phyloP scores from a whole-genome alignment of 176 grass and related monocot genomes.

The Avena atlantica region DNA sequence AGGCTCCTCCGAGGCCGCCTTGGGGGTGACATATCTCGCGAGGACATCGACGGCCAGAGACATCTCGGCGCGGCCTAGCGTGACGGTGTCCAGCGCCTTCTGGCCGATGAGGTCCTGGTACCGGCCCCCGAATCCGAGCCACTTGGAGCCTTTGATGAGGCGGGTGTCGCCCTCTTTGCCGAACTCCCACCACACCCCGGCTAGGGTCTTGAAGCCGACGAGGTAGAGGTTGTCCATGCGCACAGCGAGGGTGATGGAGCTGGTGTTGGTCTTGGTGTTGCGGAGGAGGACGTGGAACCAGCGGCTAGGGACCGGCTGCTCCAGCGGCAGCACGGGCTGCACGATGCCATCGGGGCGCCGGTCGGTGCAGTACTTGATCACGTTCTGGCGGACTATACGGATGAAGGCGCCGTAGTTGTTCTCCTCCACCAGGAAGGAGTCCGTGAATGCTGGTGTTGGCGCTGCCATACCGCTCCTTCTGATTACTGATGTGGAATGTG shows the following conservation, averaged over 20 bases:
- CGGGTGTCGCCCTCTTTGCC: not conserved
- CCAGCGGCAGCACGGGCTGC: no score
- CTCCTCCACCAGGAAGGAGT: no score
- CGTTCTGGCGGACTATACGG: no score
- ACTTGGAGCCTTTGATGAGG: not conserved
- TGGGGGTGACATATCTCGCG: not conserved
- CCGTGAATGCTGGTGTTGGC: no score
- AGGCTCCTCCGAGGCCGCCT: no score
- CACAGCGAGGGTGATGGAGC: not conserved
- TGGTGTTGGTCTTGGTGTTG: no score
- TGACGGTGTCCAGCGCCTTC: not conserved
- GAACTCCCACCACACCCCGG: constrained; percentile 33
- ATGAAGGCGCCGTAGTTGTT: no score
- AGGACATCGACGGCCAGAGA: not conserved
- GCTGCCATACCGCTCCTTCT: no score
- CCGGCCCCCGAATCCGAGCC: constrained; percentile 8
- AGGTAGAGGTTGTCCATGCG: constrained; percentile 11
- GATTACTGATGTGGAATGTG: not conserved
- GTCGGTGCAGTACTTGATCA: no score
- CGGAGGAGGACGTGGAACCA: no score
- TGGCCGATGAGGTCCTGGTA: constrained; percentile 29
- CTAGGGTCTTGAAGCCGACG: constrained; percentile 2
- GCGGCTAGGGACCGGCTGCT: no score
- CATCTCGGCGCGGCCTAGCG: not conserved
- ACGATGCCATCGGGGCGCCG: no score